Conservation (phyloP, 2,329 filamentous ascomycete genomes). For the Claviceps cyperi region DNA sequence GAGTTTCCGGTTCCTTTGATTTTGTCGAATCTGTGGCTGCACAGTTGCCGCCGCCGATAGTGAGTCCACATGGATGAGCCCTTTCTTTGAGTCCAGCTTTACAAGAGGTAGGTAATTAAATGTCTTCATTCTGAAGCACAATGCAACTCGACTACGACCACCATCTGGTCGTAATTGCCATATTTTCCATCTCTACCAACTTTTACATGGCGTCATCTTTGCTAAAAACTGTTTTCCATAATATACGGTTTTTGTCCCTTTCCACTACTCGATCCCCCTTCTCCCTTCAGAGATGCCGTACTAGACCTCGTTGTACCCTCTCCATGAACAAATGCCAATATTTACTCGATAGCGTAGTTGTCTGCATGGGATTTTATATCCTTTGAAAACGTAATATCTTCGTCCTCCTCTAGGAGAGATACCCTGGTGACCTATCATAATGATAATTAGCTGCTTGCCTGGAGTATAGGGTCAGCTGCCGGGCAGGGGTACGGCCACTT, state of each 20-base stretch:
- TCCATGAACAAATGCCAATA: neutral
- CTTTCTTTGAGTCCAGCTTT: neutral
- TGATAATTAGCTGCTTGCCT: constrained; percentile 12
- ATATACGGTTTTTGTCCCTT: neutral
- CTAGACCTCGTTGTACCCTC: neutral
- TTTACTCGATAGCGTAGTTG: constrained; percentile 59
- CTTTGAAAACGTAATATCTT: constrained; percentile 71
- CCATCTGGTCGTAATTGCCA: neutral
- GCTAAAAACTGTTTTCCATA: neutral
- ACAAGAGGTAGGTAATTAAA: too few species aligned
- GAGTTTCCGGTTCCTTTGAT: neutral
- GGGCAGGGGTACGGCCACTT: constrained; percentile 29
- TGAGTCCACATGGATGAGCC: neutral
- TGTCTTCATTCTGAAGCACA: neutral
- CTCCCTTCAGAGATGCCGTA: neutral
- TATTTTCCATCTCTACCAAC: neutral
- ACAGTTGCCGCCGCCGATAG: neutral
- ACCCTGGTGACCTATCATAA: constrained; percentile 45
- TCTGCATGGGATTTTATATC: constrained; percentile 66
- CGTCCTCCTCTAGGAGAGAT: constrained; percentile 56
- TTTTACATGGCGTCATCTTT: neutral
- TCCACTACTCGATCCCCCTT: neutral
- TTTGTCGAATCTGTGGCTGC: neutral
- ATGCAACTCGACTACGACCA: neutral
- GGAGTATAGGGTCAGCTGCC: too few species aligned